Conservation (phyloP, 495 filamentous ascomycete genomes). For the Podospora pseudopauciseta region DNA sequence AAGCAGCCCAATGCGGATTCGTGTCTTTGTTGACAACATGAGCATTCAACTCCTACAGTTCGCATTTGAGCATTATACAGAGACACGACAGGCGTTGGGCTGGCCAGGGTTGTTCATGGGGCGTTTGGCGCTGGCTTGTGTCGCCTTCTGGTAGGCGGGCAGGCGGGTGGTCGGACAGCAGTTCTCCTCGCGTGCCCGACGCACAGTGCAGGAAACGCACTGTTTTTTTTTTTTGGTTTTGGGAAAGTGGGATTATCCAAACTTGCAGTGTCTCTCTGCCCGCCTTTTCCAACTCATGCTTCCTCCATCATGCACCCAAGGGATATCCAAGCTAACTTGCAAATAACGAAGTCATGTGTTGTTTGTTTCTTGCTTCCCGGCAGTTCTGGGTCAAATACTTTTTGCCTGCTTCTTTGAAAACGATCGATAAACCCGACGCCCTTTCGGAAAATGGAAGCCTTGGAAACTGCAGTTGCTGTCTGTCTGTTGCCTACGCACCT, state of each 20-base stretch:
- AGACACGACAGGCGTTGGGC: neutral
- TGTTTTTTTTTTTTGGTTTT: too few relatives aligned
- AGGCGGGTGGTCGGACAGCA: neutral
- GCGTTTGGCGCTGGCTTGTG: neutral
- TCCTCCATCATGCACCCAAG: neutral
- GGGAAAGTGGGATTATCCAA: neutral
- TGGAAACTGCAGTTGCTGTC: neutral
- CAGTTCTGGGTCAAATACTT: neutral
- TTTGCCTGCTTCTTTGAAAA: neutral
- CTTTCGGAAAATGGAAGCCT: neutral
- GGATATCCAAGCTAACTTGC: neutral
- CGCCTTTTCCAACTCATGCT: neutral
- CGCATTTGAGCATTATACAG: neutral
- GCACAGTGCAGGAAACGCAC: neutral
- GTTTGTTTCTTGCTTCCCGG: neutral
- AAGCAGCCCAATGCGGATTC: neutral
- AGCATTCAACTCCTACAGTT: neutral
- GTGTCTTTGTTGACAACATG: slow-evolving; percentile 9
- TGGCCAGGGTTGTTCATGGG: slow-evolving; percentile 11
- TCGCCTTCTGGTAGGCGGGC: neutral
- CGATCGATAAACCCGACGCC: too few relatives aligned
- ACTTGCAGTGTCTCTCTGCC: neutral
- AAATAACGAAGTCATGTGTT: too few relatives aligned
- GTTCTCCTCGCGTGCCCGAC: neutral
- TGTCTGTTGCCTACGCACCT: neutral